Percentiles rank a stretch among this genome's conserved stretches.
Evolutionary conservation across 2,329 filamentous ascomycete species (phyloP).

Genomic region (Trichophyton schoenleinii): DNA sequence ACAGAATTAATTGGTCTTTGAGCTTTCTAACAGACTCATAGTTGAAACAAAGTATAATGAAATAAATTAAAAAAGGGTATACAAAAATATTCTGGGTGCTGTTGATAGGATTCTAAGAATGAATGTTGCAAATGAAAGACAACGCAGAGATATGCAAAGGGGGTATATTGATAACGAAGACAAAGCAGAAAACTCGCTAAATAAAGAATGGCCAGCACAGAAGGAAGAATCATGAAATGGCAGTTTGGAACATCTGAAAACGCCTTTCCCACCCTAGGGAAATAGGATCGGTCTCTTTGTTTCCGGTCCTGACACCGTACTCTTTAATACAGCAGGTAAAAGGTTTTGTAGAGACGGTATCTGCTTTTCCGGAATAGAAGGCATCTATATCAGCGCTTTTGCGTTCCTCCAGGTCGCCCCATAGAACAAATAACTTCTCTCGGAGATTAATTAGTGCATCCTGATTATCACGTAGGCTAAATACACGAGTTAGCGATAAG

Average conservation of each 20-base stretch:
- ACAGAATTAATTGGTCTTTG: not conserved
- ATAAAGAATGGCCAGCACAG: not conserved
- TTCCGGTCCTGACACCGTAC: slow-evolving; percentile 43
- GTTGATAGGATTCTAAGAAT: not conserved
- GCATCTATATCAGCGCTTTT: slow-evolving; percentile 35
- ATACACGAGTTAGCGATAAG: not conserved
- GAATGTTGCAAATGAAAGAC: not conserved
- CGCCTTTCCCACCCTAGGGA: slow-evolving; percentile 45
- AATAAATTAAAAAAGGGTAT: no score
- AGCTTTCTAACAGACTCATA: not conserved
- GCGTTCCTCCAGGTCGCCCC: slow-evolving; percentile 72
- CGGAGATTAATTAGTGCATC: slow-evolving; percentile 43
- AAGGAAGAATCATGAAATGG: slow-evolving; percentile 30
- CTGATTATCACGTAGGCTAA: slow-evolving; percentile 45
- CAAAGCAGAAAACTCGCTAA: not conserved
- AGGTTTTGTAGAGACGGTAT: slow-evolving; percentile 41
- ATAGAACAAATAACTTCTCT: slow-evolving; percentile 63
- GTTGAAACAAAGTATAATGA: no score
- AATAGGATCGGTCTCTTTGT: slow-evolving; percentile 19
- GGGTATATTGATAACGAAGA: not conserved
- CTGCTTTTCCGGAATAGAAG: slow-evolving; percentile 13
- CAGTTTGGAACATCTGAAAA: slow-evolving; percentile 54
- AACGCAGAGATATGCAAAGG: not conserved
- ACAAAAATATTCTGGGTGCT: no score
- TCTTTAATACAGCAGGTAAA: slow-evolving; percentile 61